Conservation (phyloP, 345 rosid genomes). For the Hibiscus trionum region DNA sequence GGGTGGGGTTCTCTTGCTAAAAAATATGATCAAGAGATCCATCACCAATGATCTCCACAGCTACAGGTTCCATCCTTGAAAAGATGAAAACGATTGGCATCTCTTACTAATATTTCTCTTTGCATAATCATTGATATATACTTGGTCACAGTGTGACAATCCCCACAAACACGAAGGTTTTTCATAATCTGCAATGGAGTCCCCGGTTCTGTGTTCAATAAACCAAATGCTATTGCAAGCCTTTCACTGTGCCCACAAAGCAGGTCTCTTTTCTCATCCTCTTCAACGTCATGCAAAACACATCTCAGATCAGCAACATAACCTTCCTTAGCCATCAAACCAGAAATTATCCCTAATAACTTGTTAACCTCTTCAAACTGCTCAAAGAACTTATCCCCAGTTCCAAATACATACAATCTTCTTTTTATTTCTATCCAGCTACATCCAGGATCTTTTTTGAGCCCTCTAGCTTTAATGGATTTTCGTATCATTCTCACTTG, state of each 20-base stretch:
- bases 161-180: slow-evolving; percentile 74
- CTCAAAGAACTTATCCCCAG: slow-evolving; percentile 39
- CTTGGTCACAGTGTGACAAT: slow-evolving; percentile 67
- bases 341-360: slow-evolving; percentile 32
- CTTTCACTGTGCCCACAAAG: slow-evolving; percentile 67
- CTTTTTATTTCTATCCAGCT: slow-evolving; percentile 49
- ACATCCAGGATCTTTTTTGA: slow-evolving; percentile 43
- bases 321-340: slow-evolving; percentile 50
- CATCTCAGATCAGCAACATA: slow-evolving; percentile 46
- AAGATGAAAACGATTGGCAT: slow-evolving; percentile 61
- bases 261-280: slow-evolving; percentile 52
- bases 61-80: slow-evolving; percentile 58
- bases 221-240: slow-evolving; percentile 64
- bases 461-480: slow-evolving; percentile 32
- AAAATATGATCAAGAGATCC: background rate
- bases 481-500: slow-evolving; percentile 41
- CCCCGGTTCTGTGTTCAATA: slow-evolving; percentile 51
- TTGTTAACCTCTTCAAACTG: slow-evolving; percentile 42
- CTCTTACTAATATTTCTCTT: slow-evolving; percentile 60
- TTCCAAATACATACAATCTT: slow-evolving; percentile 33
- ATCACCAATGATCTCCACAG: slow-evolving; percentile 64
- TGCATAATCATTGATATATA: slow-evolving; percentile 39
- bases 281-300: slow-evolving; percentile 49
- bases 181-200: slow-evolving; percentile 55
- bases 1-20: background rate